Percentiles rank a stretch among this genome's conserved stretches.
These are phyloP conservation scores for Phytopythium helicoides DNA, from an alignment of 352 stramenopile genomes.

Conservation along the genomic window DNA sequence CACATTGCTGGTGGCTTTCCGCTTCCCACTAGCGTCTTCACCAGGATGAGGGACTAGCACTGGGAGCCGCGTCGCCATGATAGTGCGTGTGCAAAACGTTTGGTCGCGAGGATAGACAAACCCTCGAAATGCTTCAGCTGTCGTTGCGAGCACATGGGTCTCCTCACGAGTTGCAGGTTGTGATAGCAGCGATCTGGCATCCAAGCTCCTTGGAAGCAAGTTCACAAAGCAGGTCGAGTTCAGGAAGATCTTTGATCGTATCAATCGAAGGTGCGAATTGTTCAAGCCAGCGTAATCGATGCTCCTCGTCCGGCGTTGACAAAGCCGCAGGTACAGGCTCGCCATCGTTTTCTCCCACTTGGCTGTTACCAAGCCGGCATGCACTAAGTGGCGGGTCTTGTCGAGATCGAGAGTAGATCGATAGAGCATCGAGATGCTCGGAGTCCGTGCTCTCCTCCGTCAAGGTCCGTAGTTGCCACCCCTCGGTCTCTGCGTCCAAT, in stretches of 20 bases:
- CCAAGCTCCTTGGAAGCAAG: slow-evolving; percentile 37
- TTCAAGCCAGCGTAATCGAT: slow-evolving; percentile 36
- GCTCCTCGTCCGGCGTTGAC: slow-evolving; percentile 34
- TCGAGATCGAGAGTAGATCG: too few species aligned
- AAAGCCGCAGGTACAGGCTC: slow-evolving; percentile 22
- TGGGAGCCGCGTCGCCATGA: slow-evolving; percentile 40
- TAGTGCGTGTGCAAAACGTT: slow-evolving; percentile 44
- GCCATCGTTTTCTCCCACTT: slow-evolving; percentile 36
- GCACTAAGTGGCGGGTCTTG: slow-evolving; percentile 7
- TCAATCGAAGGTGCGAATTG: slow-evolving; percentile 21
- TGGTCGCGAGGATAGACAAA: slow-evolving; percentile 36
- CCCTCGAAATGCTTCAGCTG: slow-evolving; percentile 21
- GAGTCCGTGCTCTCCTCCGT: too few species aligned
- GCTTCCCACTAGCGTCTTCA: slow-evolving; percentile 44
- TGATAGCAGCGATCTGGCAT: slow-evolving; percentile 38
- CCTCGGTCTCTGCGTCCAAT: too few species aligned
- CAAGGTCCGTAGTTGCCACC: too few species aligned
- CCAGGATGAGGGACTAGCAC: slow-evolving; percentile 45
- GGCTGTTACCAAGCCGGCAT: slow-evolving; percentile 42
- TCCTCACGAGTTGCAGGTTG: slow-evolving; percentile 36
- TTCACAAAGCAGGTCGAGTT: slow-evolving; percentile 46
- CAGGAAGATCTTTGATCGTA: slow-evolving; percentile 35
- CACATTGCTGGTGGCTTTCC: slow-evolving; percentile 15
- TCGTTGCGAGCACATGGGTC: slow-evolving; percentile 35
- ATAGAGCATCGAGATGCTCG: too few species aligned